Evolutionary conservation across 2,329 filamentous ascomycete species (phyloP).

Genomic region (Aspergillus sp.): DNA sequence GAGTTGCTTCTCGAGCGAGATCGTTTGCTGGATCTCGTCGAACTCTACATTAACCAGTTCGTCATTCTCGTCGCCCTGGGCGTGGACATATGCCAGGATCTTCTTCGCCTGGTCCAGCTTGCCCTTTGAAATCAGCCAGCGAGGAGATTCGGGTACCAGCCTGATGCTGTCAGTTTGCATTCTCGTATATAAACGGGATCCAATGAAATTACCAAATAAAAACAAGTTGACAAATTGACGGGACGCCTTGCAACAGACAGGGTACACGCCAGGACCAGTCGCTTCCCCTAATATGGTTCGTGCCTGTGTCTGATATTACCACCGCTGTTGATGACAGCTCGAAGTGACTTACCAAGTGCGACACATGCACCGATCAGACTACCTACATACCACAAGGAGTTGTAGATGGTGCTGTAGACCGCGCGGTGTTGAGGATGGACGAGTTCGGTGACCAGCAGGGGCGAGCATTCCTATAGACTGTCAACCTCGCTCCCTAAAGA

Average conservation of each 20-base stretch:
- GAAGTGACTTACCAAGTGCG: not conserved
- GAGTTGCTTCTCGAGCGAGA: constrained; percentile 47
- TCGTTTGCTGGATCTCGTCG: constrained; percentile 46
- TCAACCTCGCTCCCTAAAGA: not conserved
- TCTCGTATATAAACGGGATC: no score
- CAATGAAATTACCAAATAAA: constrained; percentile 49
- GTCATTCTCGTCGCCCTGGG: constrained; percentile 40
- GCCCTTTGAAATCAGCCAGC: constrained; percentile 44
- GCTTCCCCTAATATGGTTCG: constrained; percentile 30
- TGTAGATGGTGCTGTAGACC: constrained; percentile 26
- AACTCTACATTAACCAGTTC: constrained; percentile 24
- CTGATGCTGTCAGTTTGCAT: not conserved
- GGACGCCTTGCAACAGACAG: constrained; percentile 59
- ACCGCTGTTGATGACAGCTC: no score
- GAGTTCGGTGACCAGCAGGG: constrained; percentile 30
- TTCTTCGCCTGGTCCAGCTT: constrained; percentile 28
- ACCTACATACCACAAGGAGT: constrained; percentile 14
- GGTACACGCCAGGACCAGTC: constrained; percentile 51
- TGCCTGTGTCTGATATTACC: constrained; percentile 26
- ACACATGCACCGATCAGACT: not conserved
- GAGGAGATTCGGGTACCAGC: constrained; percentile 62
- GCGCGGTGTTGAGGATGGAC: constrained; percentile 31
- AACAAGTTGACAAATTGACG: constrained; percentile 54
- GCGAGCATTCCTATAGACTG: constrained; percentile 19
- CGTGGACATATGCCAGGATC: constrained; percentile 38